Conservation (phyloP, 139 green algal species). For the Coelastrella sp. region DNA sequence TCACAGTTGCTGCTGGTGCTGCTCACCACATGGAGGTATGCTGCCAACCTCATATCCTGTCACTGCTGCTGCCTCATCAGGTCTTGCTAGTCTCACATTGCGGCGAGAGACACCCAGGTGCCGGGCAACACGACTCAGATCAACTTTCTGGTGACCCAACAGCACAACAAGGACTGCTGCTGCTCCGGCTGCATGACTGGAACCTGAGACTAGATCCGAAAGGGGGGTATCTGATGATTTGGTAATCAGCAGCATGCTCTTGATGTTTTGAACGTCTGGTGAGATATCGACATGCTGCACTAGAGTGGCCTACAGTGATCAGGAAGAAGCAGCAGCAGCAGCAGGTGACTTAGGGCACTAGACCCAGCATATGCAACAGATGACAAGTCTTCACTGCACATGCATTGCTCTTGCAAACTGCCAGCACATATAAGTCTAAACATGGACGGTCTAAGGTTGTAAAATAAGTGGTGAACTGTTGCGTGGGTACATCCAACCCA, state of each 20-base stretch:
- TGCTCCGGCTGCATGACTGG: slow-evolving; percentile 3
- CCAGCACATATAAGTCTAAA: too few relatives aligned
- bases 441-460: too few relatives aligned
- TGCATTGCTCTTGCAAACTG: too few relatives aligned
- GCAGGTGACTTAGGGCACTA: slow-evolving; percentile 14
- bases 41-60: slow-evolving; percentile 52
- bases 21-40: slow-evolving; percentile 42
- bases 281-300: neutral
- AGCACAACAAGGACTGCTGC: slow-evolving; percentile 24
- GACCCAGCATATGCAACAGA: too few relatives aligned
- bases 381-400: too few relatives aligned
- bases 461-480: neutral
- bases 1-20: slow-evolving; percentile 11
- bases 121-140: slow-evolving; percentile 41
- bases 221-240: slow-evolving; percentile 2
- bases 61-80: slow-evolving; percentile 31
- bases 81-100: slow-evolving; percentile 37
- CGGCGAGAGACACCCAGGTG: slow-evolving; percentile 25
- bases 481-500: too few relatives aligned
- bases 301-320: neutral
- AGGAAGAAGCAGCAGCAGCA: slow-evolving; percentile 1
- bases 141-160: slow-evolving; percentile 9
- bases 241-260: slow-evolving; percentile 28
- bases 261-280: neutral
- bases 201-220: too few relatives aligned